Evolutionary conservation across 371 early-diverging fungal genomes (phyloP), one percentile per base, ranked within the genome.

Genomic region (Zancudomyces culisetae): DNA sequence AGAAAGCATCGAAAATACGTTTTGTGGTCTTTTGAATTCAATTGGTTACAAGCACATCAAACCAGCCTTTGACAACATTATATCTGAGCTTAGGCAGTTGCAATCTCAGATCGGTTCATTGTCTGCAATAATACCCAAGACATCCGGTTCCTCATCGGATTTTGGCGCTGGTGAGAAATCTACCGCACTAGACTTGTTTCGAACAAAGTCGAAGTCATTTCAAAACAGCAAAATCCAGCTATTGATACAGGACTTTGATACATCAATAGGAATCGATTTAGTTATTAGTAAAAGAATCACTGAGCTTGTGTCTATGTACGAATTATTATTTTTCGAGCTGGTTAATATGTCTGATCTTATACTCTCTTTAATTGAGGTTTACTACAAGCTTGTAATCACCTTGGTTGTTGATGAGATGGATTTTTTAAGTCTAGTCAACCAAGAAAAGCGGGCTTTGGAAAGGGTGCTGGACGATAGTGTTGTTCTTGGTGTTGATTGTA

Each of bases 401-500:
- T 20, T 20, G 0, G 26, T 39, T 12, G 0, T 91, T 26, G 83
- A 85, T 69, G 81, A 80, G 64, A 64, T 71, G 28, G 92, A 91
- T 59, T 90, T 90, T 59, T 68, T 90, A 53, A 80, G 83, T 54
- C 76, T 75, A 15, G 75, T 81, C 45, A 81, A 82, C 60, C 79
- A 84, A 54, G 89, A 89, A 53, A 89, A 88, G 57, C 81, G 83
- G 60, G 57, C 69, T 0, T 80, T 88, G 63, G 90, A 90, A 64
- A 71, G 79, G 6, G 42, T 75, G 21, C 64, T 88, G 27, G 92
- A 91, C 60, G 90, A 90, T 52, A 70, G 75, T 22, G 88, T 90
- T 1, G 91, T 90, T 0, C 67, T 71, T 21, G 90, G 92, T n/a
- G 73, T 91, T 76, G 91, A 91, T 68, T 77, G 80, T 56, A 75